These are phyloP conservation scores for Coemansia sp. DNA, from an alignment of 192 early-diverging fungal species.

Conservation along the genomic window DNA sequence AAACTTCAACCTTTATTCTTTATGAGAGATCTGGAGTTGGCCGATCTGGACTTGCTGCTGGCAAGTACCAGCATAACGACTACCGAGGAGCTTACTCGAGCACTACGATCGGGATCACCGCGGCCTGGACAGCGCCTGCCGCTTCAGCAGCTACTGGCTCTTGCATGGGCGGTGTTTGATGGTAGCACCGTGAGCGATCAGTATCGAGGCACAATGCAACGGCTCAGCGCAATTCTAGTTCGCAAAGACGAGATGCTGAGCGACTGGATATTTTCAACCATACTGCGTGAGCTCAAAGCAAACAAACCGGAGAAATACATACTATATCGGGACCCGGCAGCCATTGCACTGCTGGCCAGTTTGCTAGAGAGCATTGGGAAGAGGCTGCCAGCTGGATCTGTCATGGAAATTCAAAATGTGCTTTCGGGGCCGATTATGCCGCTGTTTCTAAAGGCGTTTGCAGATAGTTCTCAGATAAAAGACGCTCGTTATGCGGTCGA, in stretches of 20 bases:
- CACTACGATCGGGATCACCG: constrained; percentile 18
- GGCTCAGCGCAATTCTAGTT: constrained; percentile 27
- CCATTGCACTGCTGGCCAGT: constrained; percentile 16
- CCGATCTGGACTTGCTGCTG: constrained; percentile 14
- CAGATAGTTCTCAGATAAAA: not conserved
- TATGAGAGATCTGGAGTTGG: constrained; percentile 9
- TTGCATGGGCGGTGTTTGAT: constrained; percentile 42
- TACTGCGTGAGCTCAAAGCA: constrained; percentile 41
- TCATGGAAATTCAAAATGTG: constrained; percentile 26
- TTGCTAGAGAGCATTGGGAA: constrained; percentile 26
- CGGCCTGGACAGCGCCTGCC: constrained; percentile 1
- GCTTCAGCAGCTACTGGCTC: constrained; percentile 19
- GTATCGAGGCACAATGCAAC: constrained; percentile 8
- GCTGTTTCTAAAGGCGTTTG: constrained; percentile 33
- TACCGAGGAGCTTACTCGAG: constrained; percentile 40
- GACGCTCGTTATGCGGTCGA: constrained; percentile 12
- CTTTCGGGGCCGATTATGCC: constrained; percentile 27
- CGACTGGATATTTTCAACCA: constrained; percentile 46
- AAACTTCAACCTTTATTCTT: too few relatives aligned
- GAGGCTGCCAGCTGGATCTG: not conserved
- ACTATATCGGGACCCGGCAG: constrained; percentile 18
- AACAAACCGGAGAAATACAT: constrained; percentile 11
- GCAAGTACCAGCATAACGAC: constrained; percentile 10
- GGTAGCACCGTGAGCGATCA: constrained; percentile 1
- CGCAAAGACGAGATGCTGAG: constrained; percentile 40